These are phyloP conservation scores for sorghum (Sorghum bicolor) DNA, from an alignment of 176 grass and related monocot genomes.

Conservation along the genomic window DNA sequence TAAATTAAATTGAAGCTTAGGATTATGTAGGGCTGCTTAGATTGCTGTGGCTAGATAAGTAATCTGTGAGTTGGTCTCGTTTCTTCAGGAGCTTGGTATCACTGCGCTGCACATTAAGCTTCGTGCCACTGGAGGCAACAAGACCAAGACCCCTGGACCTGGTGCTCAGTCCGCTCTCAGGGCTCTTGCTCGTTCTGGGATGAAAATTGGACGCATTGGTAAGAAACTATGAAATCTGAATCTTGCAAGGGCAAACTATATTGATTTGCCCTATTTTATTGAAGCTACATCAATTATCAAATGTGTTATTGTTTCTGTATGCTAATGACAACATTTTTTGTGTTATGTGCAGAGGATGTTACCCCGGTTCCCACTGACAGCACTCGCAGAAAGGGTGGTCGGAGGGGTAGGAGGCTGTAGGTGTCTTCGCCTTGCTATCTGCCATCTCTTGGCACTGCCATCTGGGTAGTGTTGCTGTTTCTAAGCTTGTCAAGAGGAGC, in stretches of 20 bases:
- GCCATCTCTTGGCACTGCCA: background rate
- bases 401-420: conserved; percentile 81
- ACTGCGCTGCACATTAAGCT: conserved; percentile 85
- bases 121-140: conserved; percentile 84
- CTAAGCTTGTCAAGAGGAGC: too few species aligned
- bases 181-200: conserved; percentile 89
- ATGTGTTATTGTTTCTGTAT: background rate
- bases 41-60: background rate
- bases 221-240: conserved; percentile 11
- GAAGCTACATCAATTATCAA: background rate
- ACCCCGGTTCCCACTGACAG: conserved; percentile 82
- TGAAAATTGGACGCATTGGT: conserved; percentile 94
- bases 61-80: background rate
- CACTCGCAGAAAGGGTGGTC: conserved; percentile 83
- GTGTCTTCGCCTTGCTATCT: background rate
- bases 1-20: background rate
- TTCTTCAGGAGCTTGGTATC: conserved; percentile 73
- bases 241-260: too few species aligned
- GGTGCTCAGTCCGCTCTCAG: conserved; percentile 87
- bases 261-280: background rate
- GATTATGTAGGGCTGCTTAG: background rate
- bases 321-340: background rate
- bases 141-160: conserved; percentile 85
- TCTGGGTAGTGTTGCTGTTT: too few species aligned
- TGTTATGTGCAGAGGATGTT: conserved; percentile 61